Evolutionary conservation across 148 eudicot species (phyloP).

Genomic region (Rhododendron simsii): DNA sequence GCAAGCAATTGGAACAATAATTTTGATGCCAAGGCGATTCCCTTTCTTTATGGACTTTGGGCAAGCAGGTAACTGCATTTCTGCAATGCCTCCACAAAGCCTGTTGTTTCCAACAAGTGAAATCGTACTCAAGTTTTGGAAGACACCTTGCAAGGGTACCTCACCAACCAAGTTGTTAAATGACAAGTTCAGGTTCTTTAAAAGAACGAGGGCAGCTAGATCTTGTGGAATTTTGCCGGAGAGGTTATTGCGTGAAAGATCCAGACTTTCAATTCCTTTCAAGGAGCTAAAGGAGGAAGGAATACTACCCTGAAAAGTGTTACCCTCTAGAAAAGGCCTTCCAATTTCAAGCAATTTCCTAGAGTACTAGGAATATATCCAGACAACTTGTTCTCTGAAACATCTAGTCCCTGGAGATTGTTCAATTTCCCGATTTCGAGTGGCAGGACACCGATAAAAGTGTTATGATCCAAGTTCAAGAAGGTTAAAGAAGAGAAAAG

Average conservation of each 20-base stretch:
- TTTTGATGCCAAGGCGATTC: background rate
- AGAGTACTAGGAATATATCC: conserved; percentile 8
- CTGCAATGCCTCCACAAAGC: conserved; percentile 9
- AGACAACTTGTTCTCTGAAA: background rate
- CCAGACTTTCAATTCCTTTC: background rate
- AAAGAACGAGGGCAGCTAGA: background rate
- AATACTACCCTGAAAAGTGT: background rate
- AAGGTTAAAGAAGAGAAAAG: background rate
- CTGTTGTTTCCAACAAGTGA: background rate
- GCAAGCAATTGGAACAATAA: background rate
- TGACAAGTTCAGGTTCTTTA: conserved; percentile 4
- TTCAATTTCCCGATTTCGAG: background rate
- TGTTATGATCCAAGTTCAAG: background rate
- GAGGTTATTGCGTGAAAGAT: background rate
- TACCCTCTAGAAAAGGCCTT: background rate
- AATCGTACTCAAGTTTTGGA: background rate
- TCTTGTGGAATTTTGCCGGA: background rate
- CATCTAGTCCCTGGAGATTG: background rate
- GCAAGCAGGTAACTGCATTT: background rate
- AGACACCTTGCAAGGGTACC: conserved; percentile 3
- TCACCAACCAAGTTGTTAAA: background rate
- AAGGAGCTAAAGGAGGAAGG: background rate
- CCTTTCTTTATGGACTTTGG: background rate
- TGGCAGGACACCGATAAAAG: background rate
- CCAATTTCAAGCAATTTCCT: background rate